Percentiles rank a stretch among this genome's conserved stretches.
These are phyloP conservation scores for Phytomonas sp. DNA, from an alignment of 208 protist genomes.

Conservation along the genomic window DNA sequence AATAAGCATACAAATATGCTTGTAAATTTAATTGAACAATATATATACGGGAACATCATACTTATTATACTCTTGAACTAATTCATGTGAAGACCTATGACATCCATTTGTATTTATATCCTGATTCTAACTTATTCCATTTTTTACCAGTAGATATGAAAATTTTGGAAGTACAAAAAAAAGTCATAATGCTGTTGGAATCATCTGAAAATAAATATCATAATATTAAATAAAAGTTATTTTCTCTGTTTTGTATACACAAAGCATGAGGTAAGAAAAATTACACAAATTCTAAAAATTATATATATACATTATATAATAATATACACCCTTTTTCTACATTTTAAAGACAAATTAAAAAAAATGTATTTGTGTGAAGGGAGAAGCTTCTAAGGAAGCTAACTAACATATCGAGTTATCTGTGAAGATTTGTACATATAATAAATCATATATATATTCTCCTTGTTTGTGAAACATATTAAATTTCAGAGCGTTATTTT, in stretches of 20 bases:
- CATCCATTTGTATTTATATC: neutral
- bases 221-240: neutral
- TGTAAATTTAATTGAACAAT: neutral
- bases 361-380: too few species aligned
- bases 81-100: neutral
- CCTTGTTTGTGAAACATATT: slow-evolving; percentile 4
- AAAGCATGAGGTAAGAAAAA: neutral
- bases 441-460: neutral
- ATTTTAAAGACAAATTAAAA: neutral
- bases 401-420: slow-evolving; percentile 10
- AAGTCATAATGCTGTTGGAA: neutral
- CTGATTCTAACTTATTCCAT: neutral
- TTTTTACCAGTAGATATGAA: neutral
- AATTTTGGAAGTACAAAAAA: neutral
- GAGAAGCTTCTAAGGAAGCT: slow-evolving; percentile 8
- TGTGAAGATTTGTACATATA: slow-evolving; percentile 1
- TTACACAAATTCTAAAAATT: neutral
- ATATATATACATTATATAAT: neutral
- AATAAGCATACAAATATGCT: neutral
- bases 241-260: neutral
- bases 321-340: neutral
- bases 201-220: neutral
- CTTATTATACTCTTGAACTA: neutral
- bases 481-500: slow-evolving; percentile 3
- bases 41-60: neutral